Base-by-base conservation (phyloP, 805 yeast genomes). In the Kuraishia capsulata region DNA sequence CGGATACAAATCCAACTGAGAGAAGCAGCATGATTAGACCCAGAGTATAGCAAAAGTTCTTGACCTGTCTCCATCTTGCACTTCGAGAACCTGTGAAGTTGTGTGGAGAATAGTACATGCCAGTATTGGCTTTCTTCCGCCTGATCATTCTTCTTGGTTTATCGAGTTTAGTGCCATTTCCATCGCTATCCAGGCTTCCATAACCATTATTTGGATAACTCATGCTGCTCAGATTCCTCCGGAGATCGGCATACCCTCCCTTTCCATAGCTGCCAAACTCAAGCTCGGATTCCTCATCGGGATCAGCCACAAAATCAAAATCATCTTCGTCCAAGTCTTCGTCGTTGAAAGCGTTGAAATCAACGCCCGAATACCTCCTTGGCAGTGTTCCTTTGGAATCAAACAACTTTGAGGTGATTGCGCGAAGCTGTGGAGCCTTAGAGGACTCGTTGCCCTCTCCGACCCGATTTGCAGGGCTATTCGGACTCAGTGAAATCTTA, bases 1-100 rank as follows among this genome's bases (percentile, higher is more conserved):
- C 97, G 50, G 81, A 67, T 4, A 83, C 64, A 51, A 90, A 87
- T 1, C 96, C 96, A 23, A 82, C 55, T 1, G 78, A 63, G 9
- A 85, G 57, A n/a, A 86, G 64, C 11, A 71, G 54, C 13, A 74
- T 46, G 2, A 74, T 67, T 28, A 70, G 50, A 30, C 66, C 46
- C 25, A 71, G 44, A 0, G 78, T 68, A 44, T 71, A 73, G 37
- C 62, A 59, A 37, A 60, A 56, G 20, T 44, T 54, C 36, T 47
- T 52, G 4, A 61, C 34, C 35, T 59, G 64, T 33, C 42, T 45
- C 32, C 56, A 41, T 28, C 61, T 43, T n/a, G 47, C 44, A 1
- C 50, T 53, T 25, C 59, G 47, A 3, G 59, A 45, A 28, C 61
- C 49, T 1, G 64, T 60, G 37, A 61, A 61, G 42, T 61, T 54